These are phyloP conservation scores for Colletotrichum agaves DNA, from an alignment of 2,329 filamentous ascomycete genomes.

Conservation along the genomic window DNA sequence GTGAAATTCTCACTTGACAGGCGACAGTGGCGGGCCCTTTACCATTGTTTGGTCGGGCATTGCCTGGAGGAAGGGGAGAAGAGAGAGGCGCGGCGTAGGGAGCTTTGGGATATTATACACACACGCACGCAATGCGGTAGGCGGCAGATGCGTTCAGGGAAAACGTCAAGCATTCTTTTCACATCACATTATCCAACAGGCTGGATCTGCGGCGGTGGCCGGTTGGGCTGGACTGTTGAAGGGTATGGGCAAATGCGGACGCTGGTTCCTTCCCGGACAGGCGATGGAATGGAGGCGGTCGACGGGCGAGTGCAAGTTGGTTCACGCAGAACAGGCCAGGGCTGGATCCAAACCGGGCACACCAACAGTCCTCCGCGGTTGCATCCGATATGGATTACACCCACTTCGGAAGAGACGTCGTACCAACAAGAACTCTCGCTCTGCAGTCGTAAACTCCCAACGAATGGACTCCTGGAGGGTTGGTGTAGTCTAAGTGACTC, in stretches of 20 bases:
- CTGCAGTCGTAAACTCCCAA: conserved; percentile 5
- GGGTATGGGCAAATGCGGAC: conserved; percentile 2
- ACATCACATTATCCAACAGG: conserved; percentile 2
- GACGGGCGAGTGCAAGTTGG: conserved; percentile 8
- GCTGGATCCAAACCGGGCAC: conserved; percentile 27
- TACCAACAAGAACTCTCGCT: conserved; percentile 33
- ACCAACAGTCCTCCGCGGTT: conserved; percentile 34
- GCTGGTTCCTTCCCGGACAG: neutral
- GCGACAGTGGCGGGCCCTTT: conserved; percentile 32
- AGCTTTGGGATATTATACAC: conserved; percentile 35
- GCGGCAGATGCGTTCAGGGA: neutral
- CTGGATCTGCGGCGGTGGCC: conserved; percentile 9
- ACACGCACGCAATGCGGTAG: neutral
- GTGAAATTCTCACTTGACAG: conserved; percentile 28
- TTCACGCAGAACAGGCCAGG: conserved; percentile 28
- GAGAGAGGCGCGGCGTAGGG: conserved; percentile 18
- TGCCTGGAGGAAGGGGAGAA: conserved; percentile 19
- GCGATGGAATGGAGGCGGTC: conserved; percentile 24
- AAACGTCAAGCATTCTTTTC: conserved; percentile 6
- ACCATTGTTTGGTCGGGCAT: conserved; percentile 32
- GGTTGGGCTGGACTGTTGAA: neutral
- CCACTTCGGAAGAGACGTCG: conserved; percentile 36
- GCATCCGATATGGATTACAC: conserved; percentile 34
- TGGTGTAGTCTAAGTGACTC: neutral
- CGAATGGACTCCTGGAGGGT: neutral